These are phyloP conservation scores for Paramecium caudatum DNA, from an alignment of 73 alveolate genomes.

Conservation along the genomic window DNA sequence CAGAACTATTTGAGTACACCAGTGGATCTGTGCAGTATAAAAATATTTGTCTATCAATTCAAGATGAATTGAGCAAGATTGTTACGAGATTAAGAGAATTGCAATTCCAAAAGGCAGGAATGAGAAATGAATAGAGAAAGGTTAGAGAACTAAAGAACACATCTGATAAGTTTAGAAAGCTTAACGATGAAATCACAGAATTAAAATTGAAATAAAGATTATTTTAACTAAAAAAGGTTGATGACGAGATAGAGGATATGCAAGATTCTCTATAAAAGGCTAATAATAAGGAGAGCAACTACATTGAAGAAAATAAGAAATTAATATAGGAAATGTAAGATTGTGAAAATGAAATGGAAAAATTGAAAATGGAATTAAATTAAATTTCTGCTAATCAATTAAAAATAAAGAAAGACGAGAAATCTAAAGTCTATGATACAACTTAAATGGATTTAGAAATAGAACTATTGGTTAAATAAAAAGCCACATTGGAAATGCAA, in stretches of 20 bases:
- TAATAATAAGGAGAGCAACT: background rate
- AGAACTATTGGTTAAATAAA: conserved; percentile 10
- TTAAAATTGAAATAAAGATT: conserved; percentile 8
- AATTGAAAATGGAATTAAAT: background rate
- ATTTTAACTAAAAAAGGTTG: background rate
- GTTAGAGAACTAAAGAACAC: conserved; percentile 34
- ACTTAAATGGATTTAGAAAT: conserved; percentile 27
- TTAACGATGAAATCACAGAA: background rate
- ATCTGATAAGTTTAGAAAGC: background rate
- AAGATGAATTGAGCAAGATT: background rate
- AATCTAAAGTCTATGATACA: conserved; percentile 25
- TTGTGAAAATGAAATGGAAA: background rate
- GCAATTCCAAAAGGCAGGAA: background rate
- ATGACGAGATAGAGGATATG: background rate
- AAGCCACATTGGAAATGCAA: background rate
- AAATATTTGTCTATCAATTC: background rate
- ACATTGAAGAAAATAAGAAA: conserved; percentile 9
- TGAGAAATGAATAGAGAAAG: conserved; percentile 27
- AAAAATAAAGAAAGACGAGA: conserved; percentile 1
- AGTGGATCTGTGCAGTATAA: conserved; percentile 42
- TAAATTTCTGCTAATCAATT: background rate
- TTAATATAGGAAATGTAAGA: background rate
- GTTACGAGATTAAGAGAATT: conserved; percentile 14
- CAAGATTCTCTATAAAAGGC: background rate
- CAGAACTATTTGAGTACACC: background rate